phyloP scores from a whole-genome alignment of 2,329 filamentous ascomycete species.

The Colletotrichum tabaci region DNA sequence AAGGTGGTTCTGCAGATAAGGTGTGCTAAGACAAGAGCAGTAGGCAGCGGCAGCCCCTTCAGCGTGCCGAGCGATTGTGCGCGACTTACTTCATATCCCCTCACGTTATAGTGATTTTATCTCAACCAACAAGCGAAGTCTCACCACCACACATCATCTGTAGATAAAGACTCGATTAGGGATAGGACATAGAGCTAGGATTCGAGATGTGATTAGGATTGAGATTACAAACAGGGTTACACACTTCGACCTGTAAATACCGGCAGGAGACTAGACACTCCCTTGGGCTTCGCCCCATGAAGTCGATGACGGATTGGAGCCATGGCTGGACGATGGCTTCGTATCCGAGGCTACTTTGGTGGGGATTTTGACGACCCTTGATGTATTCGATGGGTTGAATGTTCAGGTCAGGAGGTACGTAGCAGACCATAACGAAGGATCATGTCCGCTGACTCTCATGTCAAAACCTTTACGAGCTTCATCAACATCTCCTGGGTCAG shows the following conservation, averaged over 20 bases:
- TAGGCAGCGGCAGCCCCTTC: slow-evolving; percentile 14
- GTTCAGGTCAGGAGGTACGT: neutral
- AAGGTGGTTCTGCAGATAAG: neutral
- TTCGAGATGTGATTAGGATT: too few species aligned
- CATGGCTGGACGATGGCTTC: neutral
- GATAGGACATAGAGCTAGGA: too few species aligned
- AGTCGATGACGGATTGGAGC: neutral
- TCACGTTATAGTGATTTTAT: slow-evolving; percentile 3
- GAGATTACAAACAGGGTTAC: too few species aligned
- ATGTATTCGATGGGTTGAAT: neutral
- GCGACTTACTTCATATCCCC: slow-evolving; percentile 8
- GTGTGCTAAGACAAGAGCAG: neutral
- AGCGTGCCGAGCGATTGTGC: slow-evolving; percentile 18
- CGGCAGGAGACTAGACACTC: too few species aligned
- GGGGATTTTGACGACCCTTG: neutral
- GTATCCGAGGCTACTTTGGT: neutral
- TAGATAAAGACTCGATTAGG: too few species aligned
- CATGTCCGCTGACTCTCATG: neutral
- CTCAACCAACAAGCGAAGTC: neutral
- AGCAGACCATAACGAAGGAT: neutral
- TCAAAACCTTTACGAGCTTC: neutral
- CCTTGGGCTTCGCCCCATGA: too few species aligned
- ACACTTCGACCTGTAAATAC: too few species aligned
- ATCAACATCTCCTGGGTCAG: neutral
- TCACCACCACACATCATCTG: neutral